phyloP scores from a whole-genome alignment of 257 asterid genomes.

The Solanum dulcamara region DNA sequence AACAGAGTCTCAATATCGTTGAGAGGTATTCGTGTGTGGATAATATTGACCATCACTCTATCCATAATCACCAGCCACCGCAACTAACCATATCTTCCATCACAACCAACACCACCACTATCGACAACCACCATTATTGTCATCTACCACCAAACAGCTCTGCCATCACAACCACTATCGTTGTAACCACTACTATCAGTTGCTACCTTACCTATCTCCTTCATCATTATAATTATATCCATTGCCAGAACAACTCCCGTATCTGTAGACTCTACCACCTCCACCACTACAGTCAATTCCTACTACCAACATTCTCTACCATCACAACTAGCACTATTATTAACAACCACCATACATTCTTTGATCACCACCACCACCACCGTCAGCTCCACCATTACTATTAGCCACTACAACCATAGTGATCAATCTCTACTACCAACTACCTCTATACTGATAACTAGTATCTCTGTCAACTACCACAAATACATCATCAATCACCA shows the following conservation, averaged over 20 bases:
- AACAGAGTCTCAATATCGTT: not conserved
- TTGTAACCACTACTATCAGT: not conserved
- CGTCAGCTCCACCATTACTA: not conserved
- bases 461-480: not conserved
- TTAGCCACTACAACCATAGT: not conserved
- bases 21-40: not conserved
- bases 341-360: not conserved
- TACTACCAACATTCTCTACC: not conserved
- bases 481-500: not conserved
- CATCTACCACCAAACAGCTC: not conserved
- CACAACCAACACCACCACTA: not conserved
- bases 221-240: not conserved
- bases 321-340: not conserved
- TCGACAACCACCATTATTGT: too few species aligned
- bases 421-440: not conserved
- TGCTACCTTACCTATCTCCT: not conserved
- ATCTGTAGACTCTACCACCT: not conserved
- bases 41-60: not conserved
- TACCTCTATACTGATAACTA: not conserved
- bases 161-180: not conserved
- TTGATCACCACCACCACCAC: not conserved
- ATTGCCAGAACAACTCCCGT: not conserved
- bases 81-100: not conserved
- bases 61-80: not conserved
- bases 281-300: not conserved